These are phyloP conservation scores for Paxillus ammoniavirescens DNA, from an alignment of 768 basidiomycete species.

Conservation along the genomic window DNA sequence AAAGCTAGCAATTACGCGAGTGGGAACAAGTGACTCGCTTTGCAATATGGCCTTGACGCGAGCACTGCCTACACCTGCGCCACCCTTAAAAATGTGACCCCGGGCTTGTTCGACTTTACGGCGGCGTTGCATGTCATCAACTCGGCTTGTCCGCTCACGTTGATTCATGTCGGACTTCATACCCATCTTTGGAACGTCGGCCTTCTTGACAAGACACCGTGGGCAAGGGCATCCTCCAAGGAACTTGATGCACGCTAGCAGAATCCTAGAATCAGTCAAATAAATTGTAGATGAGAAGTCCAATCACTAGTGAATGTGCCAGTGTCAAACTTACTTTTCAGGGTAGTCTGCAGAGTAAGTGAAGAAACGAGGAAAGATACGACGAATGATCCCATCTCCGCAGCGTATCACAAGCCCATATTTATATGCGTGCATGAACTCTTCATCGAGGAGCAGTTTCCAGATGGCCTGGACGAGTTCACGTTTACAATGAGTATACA, in stretches of 20 bases:
- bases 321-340: background rate
- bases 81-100: too few relatives aligned
- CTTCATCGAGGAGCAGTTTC: background rate
- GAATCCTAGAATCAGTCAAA: background rate
- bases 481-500: background rate
- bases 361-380: background rate
- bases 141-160: too few relatives aligned
- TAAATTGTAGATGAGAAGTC: too few relatives aligned
- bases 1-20: background rate
- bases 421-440: background rate
- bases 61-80: too few relatives aligned
- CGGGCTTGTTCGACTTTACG: too few relatives aligned
- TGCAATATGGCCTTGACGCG: too few relatives aligned
- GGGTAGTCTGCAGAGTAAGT: constrained; percentile 1
- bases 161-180: background rate
- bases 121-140: too few relatives aligned
- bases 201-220: background rate
- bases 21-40: background rate
- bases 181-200: background rate
- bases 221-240: background rate
- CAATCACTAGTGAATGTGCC: too few relatives aligned
- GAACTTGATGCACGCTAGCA: background rate
- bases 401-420: background rate
- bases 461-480: background rate
- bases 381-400: background rate